phyloP scores from a whole-genome alignment of 805 yeast genomes.

The Myxozyma melibiosi region DNA sequence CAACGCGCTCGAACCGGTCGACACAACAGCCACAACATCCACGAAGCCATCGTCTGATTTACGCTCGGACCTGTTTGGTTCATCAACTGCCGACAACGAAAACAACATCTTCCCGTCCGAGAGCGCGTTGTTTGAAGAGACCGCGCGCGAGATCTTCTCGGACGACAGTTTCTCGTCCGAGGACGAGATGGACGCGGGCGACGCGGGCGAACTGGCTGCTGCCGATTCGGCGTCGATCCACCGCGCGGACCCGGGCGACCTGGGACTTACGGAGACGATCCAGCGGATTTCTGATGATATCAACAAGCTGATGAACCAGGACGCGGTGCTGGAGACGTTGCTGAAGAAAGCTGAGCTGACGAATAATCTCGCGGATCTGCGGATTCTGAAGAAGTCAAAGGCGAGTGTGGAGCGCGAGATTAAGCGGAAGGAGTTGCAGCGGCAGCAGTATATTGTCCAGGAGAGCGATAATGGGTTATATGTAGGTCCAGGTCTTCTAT shows the following conservation, averaged over 20 bases:
- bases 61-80: conserved; percentile 33
- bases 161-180: conserved; percentile 35
- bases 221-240: conserved; percentile 44
- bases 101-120: conserved; percentile 28
- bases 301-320: conserved; percentile 60
- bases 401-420: conserved; percentile 69
- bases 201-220: conserved; percentile 36
- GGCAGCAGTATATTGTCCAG: conserved; percentile 80
- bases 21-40: neutral
- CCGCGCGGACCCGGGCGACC: conserved; percentile 69
- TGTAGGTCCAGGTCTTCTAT: conserved; percentile 61
- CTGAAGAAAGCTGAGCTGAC: conserved; percentile 82
- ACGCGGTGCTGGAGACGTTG: conserved; percentile 64
- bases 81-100: conserved; percentile 7
- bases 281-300: conserved; percentile 58
- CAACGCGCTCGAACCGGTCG: conserved; percentile 1
- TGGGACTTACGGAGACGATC: conserved; percentile 48
- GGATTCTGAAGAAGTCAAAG: conserved; percentile 68
- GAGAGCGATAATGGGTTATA: conserved; percentile 77
- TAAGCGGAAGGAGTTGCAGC: conserved; percentile 69
- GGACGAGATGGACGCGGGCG: conserved; percentile 37
- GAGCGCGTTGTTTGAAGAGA: conserved; percentile 32
- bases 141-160: conserved; percentile 32
- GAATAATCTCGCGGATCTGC: conserved; percentile 68
- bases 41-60: conserved; percentile 2